Conservation (phyloP, 1,284 basidiomycete genomes). For the Ustilago tritici region DNA sequence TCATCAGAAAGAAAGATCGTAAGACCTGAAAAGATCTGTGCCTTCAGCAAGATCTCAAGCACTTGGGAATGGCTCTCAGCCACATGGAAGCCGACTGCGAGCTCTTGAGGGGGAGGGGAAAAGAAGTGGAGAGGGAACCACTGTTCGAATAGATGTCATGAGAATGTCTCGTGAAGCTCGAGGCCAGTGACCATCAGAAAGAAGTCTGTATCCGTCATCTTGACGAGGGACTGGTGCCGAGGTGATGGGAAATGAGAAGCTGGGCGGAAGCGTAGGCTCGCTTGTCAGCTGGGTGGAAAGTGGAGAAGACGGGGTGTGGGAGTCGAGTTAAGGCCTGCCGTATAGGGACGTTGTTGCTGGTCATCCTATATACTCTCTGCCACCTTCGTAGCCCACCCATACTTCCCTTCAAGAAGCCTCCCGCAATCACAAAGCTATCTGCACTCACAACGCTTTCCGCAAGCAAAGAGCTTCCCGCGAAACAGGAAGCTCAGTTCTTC, state of each 20-base stretch:
- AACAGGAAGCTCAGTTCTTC: background rate
- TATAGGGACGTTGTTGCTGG: background rate
- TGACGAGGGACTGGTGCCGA: background rate
- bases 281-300: too few species aligned
- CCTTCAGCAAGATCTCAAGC: slow-evolving; percentile 14
- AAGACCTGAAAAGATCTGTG: slow-evolving; percentile 2
- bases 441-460: background rate
- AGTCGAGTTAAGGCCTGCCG: too few species aligned
- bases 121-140: slow-evolving; percentile 28
- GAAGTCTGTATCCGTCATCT: slow-evolving; percentile 7
- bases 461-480: background rate
- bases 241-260: background rate
- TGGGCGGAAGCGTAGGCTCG: too few species aligned
- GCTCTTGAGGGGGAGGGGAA: background rate
- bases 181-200: slow-evolving; percentile 15
- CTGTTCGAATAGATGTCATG: background rate
- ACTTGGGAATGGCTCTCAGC: slow-evolving; percentile 1
- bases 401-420: too few species aligned
- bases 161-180: background rate
- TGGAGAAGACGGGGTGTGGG: too few species aligned
- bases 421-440: background rate
- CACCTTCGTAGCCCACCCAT: too few species aligned
- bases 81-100: slow-evolving; percentile 7
- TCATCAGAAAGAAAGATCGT: background rate
- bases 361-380: too few species aligned